A percentile compares a stretch with the other conserved stretches of the same genome.
Conservation (phyloP, 805 yeast genomes). For the Kodamaea leandrae region DNA sequence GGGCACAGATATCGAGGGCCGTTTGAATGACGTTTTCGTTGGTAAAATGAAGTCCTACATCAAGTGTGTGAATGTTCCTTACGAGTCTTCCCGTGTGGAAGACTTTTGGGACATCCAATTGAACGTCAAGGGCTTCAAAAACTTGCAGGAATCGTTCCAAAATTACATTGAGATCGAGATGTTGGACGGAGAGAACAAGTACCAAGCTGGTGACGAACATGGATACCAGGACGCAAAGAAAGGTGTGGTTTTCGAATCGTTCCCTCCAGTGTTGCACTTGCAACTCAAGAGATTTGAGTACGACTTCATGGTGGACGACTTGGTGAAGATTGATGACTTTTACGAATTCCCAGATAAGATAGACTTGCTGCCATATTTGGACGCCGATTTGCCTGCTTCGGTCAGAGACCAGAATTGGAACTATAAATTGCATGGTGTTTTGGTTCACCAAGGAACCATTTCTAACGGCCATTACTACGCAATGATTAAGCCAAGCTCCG, state of each 20-base stretch:
- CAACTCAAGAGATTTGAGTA: conserved; percentile 94
- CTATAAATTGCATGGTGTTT: conserved; percentile 86
- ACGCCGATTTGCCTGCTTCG: conserved; percentile 46
- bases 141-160: conserved; percentile 71
- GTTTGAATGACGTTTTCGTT: conserved; percentile 76
- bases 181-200: conserved; percentile 92
- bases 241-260: conserved; percentile 86
- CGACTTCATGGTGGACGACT: conserved; percentile 82
- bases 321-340: conserved; percentile 88
- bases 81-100: conserved; percentile 86
- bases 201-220: conserved; percentile 77
- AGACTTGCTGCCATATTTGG: conserved; percentile 77
- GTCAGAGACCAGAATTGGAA: conserved; percentile 59
- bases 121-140: conserved; percentile 80
- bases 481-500: conserved; percentile 73
- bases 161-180: conserved; percentile 87
- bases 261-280: conserved; percentile 90
- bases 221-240: conserved; percentile 96
- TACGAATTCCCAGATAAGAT: conserved; percentile 84
- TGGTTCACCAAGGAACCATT: conserved; percentile 94
- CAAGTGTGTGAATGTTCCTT: conserved; percentile 88
- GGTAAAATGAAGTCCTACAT: conserved; percentile 96
- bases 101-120: conserved; percentile 98
- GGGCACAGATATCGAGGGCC: conserved; percentile 62
- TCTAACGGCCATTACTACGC: conserved; percentile 97